Evolutionary conservation across 2,329 filamentous ascomycete species (phyloP).

Genomic region (Trematosphaeria pertusa): DNA sequence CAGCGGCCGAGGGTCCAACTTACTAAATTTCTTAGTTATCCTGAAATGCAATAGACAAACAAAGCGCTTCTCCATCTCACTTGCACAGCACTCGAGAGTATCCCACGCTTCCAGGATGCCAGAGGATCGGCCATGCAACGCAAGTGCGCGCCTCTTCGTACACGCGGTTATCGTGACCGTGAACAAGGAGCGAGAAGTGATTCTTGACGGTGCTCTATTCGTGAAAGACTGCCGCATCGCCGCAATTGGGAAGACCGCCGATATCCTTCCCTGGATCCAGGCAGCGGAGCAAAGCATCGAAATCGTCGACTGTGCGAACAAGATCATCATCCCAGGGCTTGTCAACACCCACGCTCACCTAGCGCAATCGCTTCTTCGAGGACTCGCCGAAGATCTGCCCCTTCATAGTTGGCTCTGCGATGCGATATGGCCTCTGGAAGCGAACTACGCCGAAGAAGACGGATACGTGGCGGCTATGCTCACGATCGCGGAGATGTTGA

Average conservation of each 20-base stretch:
- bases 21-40: no score
- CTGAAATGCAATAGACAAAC: no score
- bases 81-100: no score
- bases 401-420: constrained; percentile 41
- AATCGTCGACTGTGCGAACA: constrained; percentile 34
- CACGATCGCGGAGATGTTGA: constrained; percentile 49
- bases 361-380: constrained; percentile 44
- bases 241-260: constrained; percentile 52
- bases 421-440: constrained; percentile 46
- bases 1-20: no score
- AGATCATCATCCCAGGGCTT: constrained; percentile 46
- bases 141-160: constrained; percentile 47
- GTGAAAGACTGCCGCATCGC: constrained; percentile 50
- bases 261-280: constrained; percentile 26
- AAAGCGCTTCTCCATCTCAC: no score
- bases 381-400: constrained; percentile 34
- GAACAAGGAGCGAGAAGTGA: constrained; percentile 54
- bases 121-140: neutral
- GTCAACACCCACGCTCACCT: constrained; percentile 49
- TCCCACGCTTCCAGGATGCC: no score
- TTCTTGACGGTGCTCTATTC: constrained; percentile 56
- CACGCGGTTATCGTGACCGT: constrained; percentile 62
- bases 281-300: constrained; percentile 4
- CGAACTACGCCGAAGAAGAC: constrained; percentile 43
- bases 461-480: constrained; percentile 41